Percentiles rank a stretch among this genome's conserved stretches.
phyloP scores from a whole-genome alignment of 2,329 filamentous ascomycete genomes.

The Claviceps maximensis region DNA sequence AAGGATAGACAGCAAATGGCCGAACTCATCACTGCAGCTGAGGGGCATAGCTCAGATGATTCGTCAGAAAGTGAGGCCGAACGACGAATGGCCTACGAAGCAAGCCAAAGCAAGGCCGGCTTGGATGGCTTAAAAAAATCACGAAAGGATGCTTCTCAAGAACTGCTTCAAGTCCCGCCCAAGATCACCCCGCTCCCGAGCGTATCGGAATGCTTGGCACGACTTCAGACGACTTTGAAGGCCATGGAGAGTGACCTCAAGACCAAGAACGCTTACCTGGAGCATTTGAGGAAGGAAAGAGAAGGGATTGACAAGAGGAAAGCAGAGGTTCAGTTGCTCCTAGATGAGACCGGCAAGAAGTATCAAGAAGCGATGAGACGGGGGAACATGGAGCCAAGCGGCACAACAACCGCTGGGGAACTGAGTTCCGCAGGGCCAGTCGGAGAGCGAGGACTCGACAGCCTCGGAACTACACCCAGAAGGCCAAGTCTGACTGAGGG shows the following conservation, averaged over 20 bases:
- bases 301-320: conserved; percentile 55
- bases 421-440: conserved; percentile 11
- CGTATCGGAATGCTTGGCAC: conserved; percentile 51
- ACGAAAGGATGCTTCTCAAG: conserved; percentile 19
- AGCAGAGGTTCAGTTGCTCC: conserved; percentile 62
- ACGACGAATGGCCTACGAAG: conserved; percentile 71
- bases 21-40: conserved; percentile 67
- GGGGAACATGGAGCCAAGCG: conserved; percentile 8
- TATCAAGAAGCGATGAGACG: conserved; percentile 32
- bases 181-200: conserved; percentile 68
- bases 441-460: conserved; percentile 23
- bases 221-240: conserved; percentile 47
- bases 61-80: conserved; percentile 59
- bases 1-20: conserved; percentile 66
- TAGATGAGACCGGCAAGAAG: conserved; percentile 67
- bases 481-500: conserved; percentile 12
- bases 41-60: conserved; percentile 49
- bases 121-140: conserved; percentile 55
- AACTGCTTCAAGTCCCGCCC: conserved; percentile 46
- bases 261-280: conserved; percentile 47
- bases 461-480: conserved; percentile 18
- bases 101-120: conserved; percentile 74
- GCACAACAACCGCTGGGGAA: conserved; percentile 1
- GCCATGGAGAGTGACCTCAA: conserved; percentile 51
- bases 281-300: conserved; percentile 55